Percentiles rank a stretch among this genome's conserved stretches.
phyloP scores from a whole-genome alignment of 164 flowering plant genomes.

The Kingdonia uniflora region DNA sequence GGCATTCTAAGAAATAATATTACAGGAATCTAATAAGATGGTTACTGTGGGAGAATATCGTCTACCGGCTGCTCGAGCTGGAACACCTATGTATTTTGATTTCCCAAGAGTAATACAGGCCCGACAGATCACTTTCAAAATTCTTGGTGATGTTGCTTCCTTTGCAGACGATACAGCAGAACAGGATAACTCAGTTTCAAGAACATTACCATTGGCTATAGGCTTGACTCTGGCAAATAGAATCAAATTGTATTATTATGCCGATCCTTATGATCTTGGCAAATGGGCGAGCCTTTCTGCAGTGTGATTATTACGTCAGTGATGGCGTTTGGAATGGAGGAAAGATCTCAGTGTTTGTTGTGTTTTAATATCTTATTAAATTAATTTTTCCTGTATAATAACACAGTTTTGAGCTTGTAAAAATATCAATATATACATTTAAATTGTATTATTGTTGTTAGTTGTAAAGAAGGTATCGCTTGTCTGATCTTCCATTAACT shows the following conservation, averaged over 20 bases:
- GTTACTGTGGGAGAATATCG: slow-evolving; percentile 69
- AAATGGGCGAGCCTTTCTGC: slow-evolving; percentile 93
- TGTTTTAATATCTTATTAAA: too few species aligned
- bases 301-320: slow-evolving; percentile 23
- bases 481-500: too few species aligned
- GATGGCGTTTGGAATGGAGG: background rate
- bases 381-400: too few species aligned
- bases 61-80: slow-evolving; percentile 65
- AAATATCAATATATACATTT: too few species aligned
- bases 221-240: slow-evolving; percentile 66
- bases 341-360: background rate
- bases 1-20: background rate
- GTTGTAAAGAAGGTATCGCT: too few species aligned
- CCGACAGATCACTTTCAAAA: slow-evolving; percentile 49
- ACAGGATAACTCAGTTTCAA: slow-evolving; percentile 46
- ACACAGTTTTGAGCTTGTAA: too few species aligned
- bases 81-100: slow-evolving; percentile 88
- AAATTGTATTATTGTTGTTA: too few species aligned
- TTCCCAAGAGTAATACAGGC: slow-evolving; percentile 62
- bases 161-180: slow-evolving; percentile 73
- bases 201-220: slow-evolving; percentile 33
- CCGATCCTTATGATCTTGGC: slow-evolving; percentile 79
- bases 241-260: slow-evolving; percentile 75
- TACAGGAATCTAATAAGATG: slow-evolving; percentile 54
- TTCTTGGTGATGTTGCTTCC: slow-evolving; percentile 80